A percentile compares a stretch with the other conserved stretches of the same genome.
Conservation (phyloP, 768 basidiomycete species). For the Chalciporus chontae region DNA sequence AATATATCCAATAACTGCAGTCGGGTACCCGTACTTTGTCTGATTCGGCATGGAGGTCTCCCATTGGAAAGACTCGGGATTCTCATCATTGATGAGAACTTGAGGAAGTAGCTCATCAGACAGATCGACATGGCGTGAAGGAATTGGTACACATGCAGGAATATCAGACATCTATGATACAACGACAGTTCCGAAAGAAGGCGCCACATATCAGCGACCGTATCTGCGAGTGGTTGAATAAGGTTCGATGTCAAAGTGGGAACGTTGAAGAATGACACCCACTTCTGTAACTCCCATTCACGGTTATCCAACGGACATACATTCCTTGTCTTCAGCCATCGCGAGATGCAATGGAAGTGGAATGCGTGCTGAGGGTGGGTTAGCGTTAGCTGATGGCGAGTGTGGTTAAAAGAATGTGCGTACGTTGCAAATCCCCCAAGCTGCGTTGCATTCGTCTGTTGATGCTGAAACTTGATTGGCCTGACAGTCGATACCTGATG, state of each 20-base stretch:
- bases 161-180: slow-evolving; percentile 19
- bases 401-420: not conserved
- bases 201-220: slow-evolving; percentile 32
- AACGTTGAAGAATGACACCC: slow-evolving; percentile 29
- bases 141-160: slow-evolving; percentile 12
- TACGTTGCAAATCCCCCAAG: slow-evolving; percentile 99
- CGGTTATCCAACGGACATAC: slow-evolving; percentile 94
- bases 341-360: slow-evolving; percentile 99
- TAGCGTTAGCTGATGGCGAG: slow-evolving; percentile 4
- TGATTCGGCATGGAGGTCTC: not conserved
- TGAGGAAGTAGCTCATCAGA: not conserved
- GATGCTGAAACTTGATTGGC: slow-evolving; percentile 98
- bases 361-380: slow-evolving; percentile 77
- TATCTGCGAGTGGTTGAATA: slow-evolving; percentile 30
- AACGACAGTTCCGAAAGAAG: not conserved
- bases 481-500: slow-evolving; percentile 95
- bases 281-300: slow-evolving; percentile 98
- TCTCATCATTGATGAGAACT: not conserved
- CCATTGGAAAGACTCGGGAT: not conserved
- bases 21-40: not conserved
- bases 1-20: not conserved
- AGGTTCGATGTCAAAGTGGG: not conserved
- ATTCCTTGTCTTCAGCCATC: slow-evolving; percentile 98
- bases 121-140: not conserved
- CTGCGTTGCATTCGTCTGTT: slow-evolving; percentile 95